Evolutionary conservation across 306 rosid species (phyloP), one percentile per base, ranked within the genome.

Genomic region (Castanea sativa): DNA sequence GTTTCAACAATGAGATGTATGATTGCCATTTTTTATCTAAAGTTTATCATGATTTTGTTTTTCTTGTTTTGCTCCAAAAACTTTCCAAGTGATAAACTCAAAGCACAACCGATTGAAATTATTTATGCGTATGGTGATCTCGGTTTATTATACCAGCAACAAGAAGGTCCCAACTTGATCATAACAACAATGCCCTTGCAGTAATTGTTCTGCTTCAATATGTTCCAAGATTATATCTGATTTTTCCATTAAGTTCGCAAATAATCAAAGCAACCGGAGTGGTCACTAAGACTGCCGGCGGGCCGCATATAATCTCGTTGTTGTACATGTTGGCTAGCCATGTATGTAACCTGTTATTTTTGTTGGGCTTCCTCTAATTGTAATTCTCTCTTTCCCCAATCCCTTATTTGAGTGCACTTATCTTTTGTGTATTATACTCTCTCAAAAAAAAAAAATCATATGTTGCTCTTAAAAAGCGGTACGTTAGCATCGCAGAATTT

Each of bases 261-360:
- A 84, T 95, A 82, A 86, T 95, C 73, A 95, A 91, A 86, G 99
- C 99, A 82, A 93, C 97, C 45, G 99, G 99, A 84, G 88, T 93
- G 81, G 98, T 95, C 65, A 95, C 98, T n/a, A 95, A 93, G 85
- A 95, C 98, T 78, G 99, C 99, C 58, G 97, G 99, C 98, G 99
- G 55, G 99, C 99, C 70, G 99, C 99, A 18, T 95, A 95, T 84
- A 95, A 95, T 87, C 91, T 95, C n/a, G 69, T 84, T 95, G 75
- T 81, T 95, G 57, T 95, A 89, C 81, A 95, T 95, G 98, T 75
- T 95, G 91, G 99, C 99, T 84, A 95, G 99, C 88, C 99, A 95
- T 83, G 99, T 95, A 82, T 78, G 94, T 80, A 78, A 52, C 72
- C 72, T 86, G 80, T 3, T 25, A 12, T 69, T 76, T 58, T 71